A percentile compares a stretch with the other conserved stretches of the same genome.
Conservation (phyloP, 495 filamentous ascomycete species). For the Tetracladium setigerum region DNA sequence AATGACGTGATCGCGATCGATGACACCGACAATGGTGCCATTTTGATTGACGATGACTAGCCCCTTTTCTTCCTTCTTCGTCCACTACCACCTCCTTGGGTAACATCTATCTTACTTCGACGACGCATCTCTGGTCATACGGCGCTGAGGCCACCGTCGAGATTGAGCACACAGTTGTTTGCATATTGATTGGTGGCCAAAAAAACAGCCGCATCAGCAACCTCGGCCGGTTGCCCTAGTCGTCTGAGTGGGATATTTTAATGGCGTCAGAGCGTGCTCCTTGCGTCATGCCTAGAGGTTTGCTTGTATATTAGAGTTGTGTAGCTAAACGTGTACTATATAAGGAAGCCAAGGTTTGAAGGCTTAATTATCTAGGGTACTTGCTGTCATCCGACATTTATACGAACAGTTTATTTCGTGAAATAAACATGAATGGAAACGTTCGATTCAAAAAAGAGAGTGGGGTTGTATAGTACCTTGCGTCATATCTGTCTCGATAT, state of each 20-base stretch:
- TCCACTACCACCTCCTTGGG: conserved; percentile 7
- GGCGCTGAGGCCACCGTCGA: conserved; percentile 80
- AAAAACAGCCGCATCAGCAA: conserved; percentile 77
- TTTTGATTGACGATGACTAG: conserved; percentile 67
- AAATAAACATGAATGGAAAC: background rate
- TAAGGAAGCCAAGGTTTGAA: conserved; percentile 7
- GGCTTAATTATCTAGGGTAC: background rate
- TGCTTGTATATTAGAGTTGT: conserved; percentile 25
- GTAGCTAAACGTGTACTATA: conserved; percentile 1
- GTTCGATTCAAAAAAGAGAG: background rate
- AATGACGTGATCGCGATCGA: conserved; percentile 22
- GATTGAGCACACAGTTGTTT: conserved; percentile 76
- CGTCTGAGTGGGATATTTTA: conserved; percentile 56
- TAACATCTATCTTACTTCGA: background rate
- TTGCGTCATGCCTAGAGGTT: conserved; percentile 15
- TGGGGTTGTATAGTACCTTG: conserved; percentile 38
- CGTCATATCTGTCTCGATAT: conserved; percentile 74
- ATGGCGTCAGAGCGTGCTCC: conserved; percentile 18
- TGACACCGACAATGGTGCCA: conserved; percentile 57
- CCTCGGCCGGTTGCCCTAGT: conserved; percentile 59
- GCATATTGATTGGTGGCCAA: conserved; percentile 71
- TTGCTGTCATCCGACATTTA: background rate
- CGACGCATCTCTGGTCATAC: conserved; percentile 28
- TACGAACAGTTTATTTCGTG: conserved; percentile 1
- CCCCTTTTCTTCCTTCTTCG: background rate